Evolutionary conservation across 1,139 yeast genomes (phyloP), one percentile per base, ranked within the genome.

Genomic region (Saccharomyces hybrid): DNA sequence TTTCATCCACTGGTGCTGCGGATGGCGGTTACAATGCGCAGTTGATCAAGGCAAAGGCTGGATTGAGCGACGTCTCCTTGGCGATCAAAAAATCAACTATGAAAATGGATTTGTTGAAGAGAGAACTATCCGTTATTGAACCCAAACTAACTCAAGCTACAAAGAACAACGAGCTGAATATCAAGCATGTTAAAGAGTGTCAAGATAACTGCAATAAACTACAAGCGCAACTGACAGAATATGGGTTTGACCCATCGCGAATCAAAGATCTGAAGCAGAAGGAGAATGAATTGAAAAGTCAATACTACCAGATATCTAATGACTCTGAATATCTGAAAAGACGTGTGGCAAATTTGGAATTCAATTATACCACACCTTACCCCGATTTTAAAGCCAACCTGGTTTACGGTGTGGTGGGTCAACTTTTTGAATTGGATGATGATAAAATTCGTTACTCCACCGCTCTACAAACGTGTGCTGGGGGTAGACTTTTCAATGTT

Each of bases 391-490:
- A 85, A 61, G 74, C 81, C 7, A 64, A 71, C 1, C 76, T 84
- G 2, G 96, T 90, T 4, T 85, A 84, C 64, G 99, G 99, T 47
- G 81, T 90, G 16, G 96, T 93, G 16, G 96, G 96, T 1, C 95
- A 88, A 65, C 73, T 93, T 51, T 90, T 95, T 66, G 73, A 78
- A 1, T 69, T 95, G 28, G 80, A 80, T 23, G 82, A 83, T 55
- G 67, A 76, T 1, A 81, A 86, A 55, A 70, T 73, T 52, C 79
- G 81, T 38, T 83, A 85, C 56, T 86, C 96, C 0, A 77, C 85
- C 47, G 99, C 99, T 0, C 74, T 95, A 49, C 98, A 95, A 69
- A 85, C 88, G 2, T 87, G 96, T 70, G 99, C 98, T 4, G 99
- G 99, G 50, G 95, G 93, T 2, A 77, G 95, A 61, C 72, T 95